Base-by-base conservation (phyloP, 805 yeast species). In the Kazachstania taianensis region DNA sequence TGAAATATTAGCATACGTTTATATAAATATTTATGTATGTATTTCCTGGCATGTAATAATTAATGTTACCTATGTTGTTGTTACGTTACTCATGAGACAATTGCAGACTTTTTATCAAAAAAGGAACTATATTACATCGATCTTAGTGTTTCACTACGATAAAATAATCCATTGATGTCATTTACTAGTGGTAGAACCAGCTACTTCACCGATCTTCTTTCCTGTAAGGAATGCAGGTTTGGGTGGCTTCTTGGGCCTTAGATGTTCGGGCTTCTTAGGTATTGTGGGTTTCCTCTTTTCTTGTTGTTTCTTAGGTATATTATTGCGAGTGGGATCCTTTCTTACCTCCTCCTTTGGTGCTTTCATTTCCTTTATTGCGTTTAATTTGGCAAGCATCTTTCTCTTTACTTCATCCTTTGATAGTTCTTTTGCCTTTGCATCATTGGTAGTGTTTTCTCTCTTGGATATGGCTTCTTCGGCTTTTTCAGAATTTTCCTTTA, bases 261-360 rank as follows among this genome's bases (percentile, higher is more conserved):
- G 36, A 35, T 46, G 55, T 6, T 41, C 49, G 1, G 86, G 86
- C 45, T 75, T 77, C 20, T 78, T 76, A 4, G 82, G 81, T 2
- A 78, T 73, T 2, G 56, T 57, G 13, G 57, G 55, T 41, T 50
- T 43, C 35, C 45, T 29, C 45, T 54, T 40, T 13, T 13, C 15
- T 24, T 25, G 39, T 46, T 32, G 44, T 47, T 34, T n/a, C n/a
- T n/a, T n/a, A n/a, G n/a, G n/a, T n/a, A n/a, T n/a, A n/a, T n/a
- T n/a, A n/a, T n/a, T n/a, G n/a, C n/a, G n/a, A n/a, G n/a, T n/a
- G n/a, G n/a, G n/a, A n/a, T n/a, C n/a, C n/a, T n/a, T n/a, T n/a
- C n/a, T n/a, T n/a, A 22, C 25, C 8, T 9, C 12, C 25, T 22
- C 25, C 8, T 9, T 22, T 22, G 25, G 8, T 9, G 8, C 4